Percentiles rank a stretch among this genome's conserved stretches.
Evolutionary conservation across 768 basidiomycete species (phyloP).

Genomic region (Lactarius quietus): DNA sequence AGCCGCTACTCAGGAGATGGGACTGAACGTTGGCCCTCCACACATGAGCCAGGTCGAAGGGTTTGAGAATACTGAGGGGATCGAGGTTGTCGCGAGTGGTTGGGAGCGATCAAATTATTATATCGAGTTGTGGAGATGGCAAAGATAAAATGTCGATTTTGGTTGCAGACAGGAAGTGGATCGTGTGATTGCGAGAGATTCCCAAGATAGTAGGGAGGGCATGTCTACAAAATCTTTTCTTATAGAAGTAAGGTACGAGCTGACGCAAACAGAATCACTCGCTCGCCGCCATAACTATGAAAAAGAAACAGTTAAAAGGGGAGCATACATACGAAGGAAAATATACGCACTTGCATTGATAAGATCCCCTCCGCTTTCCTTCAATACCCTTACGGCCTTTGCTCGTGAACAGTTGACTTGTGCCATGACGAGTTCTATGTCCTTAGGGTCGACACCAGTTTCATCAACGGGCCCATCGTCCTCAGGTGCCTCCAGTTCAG

Average conservation of each 20-base stretch:
- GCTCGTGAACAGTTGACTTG: slow-evolving; percentile 88
- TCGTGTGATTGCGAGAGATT: background rate
- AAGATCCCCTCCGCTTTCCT: slow-evolving; percentile 89
- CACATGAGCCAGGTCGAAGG: slow-evolving; percentile 7
- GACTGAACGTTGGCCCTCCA: slow-evolving; percentile 46
- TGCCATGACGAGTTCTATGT: slow-evolving; percentile 92
- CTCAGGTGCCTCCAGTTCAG: slow-evolving; percentile 77
- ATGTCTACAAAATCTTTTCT: slow-evolving; percentile 12
- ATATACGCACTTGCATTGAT: slow-evolving; percentile 89
- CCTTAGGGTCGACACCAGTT: slow-evolving; percentile 86
- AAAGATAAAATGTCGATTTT: slow-evolving; percentile 13
- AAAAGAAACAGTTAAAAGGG: background rate
- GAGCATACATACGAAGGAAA: background rate
- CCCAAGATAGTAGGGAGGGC: slow-evolving; percentile 1
- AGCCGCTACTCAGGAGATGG: slow-evolving; percentile 59
- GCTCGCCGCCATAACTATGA: slow-evolving; percentile 86
- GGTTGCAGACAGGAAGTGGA: slow-evolving; percentile 7
- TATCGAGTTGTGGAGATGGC: slow-evolving; percentile 70
- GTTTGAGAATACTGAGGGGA: slow-evolving; percentile 37
- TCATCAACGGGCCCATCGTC: slow-evolving; percentile 83
- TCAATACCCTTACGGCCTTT: slow-evolving; percentile 87
- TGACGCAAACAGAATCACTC: slow-evolving; percentile 50
- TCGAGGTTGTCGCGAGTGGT: slow-evolving; percentile 68
- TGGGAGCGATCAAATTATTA: slow-evolving; percentile 92
- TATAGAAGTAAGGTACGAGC: slow-evolving; percentile 30